Evolutionary conservation across 495 filamentous ascomycete genomes (phyloP), one percentile per base, ranked within the genome.

Genomic region (Bombardia bombarda): DNA sequence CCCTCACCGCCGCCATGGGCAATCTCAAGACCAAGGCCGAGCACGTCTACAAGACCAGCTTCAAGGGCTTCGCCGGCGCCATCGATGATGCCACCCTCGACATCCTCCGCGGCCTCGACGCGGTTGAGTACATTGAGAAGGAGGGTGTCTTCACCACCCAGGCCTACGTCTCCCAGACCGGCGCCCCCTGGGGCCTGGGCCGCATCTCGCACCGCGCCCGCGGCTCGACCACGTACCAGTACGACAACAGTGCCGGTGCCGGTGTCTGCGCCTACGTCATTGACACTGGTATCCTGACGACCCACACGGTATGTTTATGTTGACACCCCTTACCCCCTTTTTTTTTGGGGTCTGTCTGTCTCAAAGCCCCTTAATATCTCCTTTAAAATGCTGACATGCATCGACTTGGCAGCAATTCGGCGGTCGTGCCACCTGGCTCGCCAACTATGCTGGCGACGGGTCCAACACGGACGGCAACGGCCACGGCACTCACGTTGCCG

Each of bases 101-200:
- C 36, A 59, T 46, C 33, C 53, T 75, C 24, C 67, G 68, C 42
- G 50, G 47, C 43, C 52, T 72, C 46, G 61, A 63, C 19, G 64
- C 66, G 25, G 73, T 76, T 47, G 73, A 74, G 32, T 74, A 71
- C 49, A 62, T 77, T 35, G 73, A 76, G 62, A 60, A 69, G 50
- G 72, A 76, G 36, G 51, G 56, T 38, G 50, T 74, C 48, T 61
- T 72, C 55, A 68, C 48, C 45, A 66, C 69, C 54, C 66, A 69
- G 51, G 52, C 66, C 31, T 60, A 67, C 40, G 49, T 53, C 46
- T 67, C 75, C 38, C 77, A 84, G 60, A 50, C 47, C 13, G 51
- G 58, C 45, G 72, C 73, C 43, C 69, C 80, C 12, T 85, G 78
- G 76, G 80, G 80, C 32, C 65, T 85, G 37, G 68, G 67, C 23